Evolutionary conservation across 202 grass and related monocot species (phyloP).

Genomic region (Panicum hallii): DNA sequence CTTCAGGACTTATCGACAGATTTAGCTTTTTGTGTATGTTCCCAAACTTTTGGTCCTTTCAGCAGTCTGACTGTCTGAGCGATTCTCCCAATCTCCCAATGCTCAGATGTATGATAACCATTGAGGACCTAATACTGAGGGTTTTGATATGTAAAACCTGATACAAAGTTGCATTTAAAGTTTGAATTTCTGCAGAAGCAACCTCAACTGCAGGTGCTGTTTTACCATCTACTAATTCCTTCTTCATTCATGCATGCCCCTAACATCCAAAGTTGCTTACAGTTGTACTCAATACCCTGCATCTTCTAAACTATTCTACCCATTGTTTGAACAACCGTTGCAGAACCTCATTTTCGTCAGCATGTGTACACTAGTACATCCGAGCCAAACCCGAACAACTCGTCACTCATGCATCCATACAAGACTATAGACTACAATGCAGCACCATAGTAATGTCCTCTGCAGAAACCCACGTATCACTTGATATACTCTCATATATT

Average conservation of each 20-base stretch:
- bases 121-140: neutral
- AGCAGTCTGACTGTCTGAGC: neutral
- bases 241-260: neutral
- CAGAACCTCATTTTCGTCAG: neutral
- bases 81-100: neutral
- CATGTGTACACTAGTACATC: neutral
- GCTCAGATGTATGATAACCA: neutral
- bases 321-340: neutral
- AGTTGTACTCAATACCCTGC: neutral
- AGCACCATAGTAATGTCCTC: neutral
- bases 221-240: neutral
- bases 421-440: neutral
- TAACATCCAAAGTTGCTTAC: slow-evolving; percentile 18
- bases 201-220: neutral
- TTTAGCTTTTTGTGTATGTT: too few relatives aligned
- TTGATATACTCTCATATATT: neutral
- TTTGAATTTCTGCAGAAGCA: slow-evolving; percentile 4
- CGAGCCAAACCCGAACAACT: neutral
- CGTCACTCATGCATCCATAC: neutral
- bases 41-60: neutral
- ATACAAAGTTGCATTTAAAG: neutral
- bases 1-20: neutral
- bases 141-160: neutral
- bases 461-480: neutral
- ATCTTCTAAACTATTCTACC: neutral